These are phyloP conservation scores for Colletotrichum sojae DNA, from an alignment of 2,329 filamentous ascomycete species.

Conservation along the genomic window DNA sequence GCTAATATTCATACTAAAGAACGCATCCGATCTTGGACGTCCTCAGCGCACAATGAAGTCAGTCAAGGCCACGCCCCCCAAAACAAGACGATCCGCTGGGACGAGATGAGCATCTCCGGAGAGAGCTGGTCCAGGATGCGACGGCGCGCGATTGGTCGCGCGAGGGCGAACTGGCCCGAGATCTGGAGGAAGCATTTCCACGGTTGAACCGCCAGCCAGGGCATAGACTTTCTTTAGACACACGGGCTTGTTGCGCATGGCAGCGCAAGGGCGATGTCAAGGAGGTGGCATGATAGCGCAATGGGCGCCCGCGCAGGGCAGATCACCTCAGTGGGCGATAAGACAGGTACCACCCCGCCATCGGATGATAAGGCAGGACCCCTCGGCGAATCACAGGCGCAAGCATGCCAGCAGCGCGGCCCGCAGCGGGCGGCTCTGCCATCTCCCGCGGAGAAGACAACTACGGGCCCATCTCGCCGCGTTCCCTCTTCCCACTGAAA, in stretches of 20 bases:
- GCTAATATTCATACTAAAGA: conserved; percentile 8
- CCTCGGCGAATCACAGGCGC: conserved; percentile 22
- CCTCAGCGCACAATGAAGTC: conserved; percentile 33
- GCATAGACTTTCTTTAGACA: no score
- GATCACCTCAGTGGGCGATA: conserved; percentile 10
- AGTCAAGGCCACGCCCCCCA: conserved; percentile 7
- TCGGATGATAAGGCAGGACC: conserved; percentile 32
- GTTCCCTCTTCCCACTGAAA: conserved; percentile 10
- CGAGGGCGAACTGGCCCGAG: background rate
- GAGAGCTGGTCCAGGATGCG: conserved; percentile 14
- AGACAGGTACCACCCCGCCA: conserved; percentile 7
- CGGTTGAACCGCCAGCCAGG: conserved; percentile 6
- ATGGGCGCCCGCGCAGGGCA: background rate
- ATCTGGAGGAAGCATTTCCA: conserved; percentile 33
- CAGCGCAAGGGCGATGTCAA: background rate
- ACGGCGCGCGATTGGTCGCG: conserved; percentile 21
- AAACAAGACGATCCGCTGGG: conserved; percentile 27
- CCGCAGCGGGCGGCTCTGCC: conserved; percentile 37
- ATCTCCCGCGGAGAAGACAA: conserved; percentile 35
- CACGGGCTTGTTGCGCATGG: background rate
- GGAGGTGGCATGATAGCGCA: background rate
- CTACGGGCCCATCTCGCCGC: conserved; percentile 2
- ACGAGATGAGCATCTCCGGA: conserved; percentile 40
- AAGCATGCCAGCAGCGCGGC: background rate
- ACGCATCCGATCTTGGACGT: conserved; percentile 13